Evolutionary conservation across 2,329 filamentous ascomycete species (phyloP).

Genomic region (Botrytis medusae): DNA sequence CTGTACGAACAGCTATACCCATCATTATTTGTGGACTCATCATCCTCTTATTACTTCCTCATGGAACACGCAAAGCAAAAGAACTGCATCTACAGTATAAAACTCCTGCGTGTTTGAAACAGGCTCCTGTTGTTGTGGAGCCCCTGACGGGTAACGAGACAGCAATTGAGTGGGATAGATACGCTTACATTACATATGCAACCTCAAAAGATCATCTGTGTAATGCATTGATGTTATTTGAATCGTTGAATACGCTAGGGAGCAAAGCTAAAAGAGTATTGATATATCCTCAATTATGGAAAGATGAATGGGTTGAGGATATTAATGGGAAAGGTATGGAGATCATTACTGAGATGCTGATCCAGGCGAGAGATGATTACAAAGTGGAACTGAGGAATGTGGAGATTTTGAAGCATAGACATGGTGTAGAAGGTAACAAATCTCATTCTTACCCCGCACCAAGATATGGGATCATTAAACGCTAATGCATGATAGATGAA

Average conservation of each 20-base stretch:
- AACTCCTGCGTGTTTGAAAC: slow-evolving; percentile 11
- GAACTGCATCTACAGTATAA: slow-evolving; percentile 18
- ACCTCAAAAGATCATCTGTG: slow-evolving; percentile 50
- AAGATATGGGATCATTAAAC: background rate
- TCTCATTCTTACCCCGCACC: background rate
- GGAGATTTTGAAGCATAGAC: slow-evolving; percentile 42
- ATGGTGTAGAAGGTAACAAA: slow-evolving; percentile 42
- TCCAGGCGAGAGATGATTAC: slow-evolving; percentile 46
- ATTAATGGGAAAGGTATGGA: slow-evolving; percentile 37
- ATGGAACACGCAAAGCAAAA: slow-evolving; percentile 1
- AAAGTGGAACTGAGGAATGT: slow-evolving; percentile 47
- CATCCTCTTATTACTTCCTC: slow-evolving; percentile 15
- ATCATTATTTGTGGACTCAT: slow-evolving; percentile 21
- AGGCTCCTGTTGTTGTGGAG: slow-evolving; percentile 18
- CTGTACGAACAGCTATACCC: slow-evolving; percentile 36
- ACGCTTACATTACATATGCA: slow-evolving; percentile 52
- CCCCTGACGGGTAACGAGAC: slow-evolving; percentile 15
- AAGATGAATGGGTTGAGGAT: slow-evolving; percentile 39
- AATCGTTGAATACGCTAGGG: slow-evolving; percentile 44
- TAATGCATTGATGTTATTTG: slow-evolving; percentile 53
- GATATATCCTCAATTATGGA: slow-evolving; percentile 44
- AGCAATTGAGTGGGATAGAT: slow-evolving; percentile 46
- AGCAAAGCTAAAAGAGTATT: slow-evolving; percentile 49
- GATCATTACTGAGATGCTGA: slow-evolving; percentile 42
- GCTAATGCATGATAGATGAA: slow-evolving; percentile 20